A percentile compares a stretch with the other conserved stretches of the same genome.
These are phyloP conservation scores for Chaetothyriales sp. DNA, from an alignment of 2,329 filamentous ascomycete species.

Conservation along the genomic window DNA sequence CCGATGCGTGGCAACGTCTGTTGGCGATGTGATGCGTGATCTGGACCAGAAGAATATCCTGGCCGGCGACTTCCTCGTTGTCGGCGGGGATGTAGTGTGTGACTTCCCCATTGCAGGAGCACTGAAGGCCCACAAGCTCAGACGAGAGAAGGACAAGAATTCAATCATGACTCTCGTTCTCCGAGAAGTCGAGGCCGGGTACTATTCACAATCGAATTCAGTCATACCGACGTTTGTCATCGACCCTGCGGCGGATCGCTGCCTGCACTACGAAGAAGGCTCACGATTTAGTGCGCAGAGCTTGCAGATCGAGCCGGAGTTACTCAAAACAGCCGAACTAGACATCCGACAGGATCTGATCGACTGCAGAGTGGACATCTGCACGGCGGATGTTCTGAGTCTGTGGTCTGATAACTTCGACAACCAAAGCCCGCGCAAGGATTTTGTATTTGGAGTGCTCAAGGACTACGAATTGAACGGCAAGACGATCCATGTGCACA, in stretches of 20 bases:
- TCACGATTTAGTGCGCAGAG: slow-evolving; percentile 21
- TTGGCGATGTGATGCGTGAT: slow-evolving; percentile 89
- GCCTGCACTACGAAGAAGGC: slow-evolving; percentile 90
- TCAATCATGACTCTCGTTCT: slow-evolving; percentile 97
- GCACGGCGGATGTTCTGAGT: slow-evolving; percentile 85
- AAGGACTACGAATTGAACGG: slow-evolving; percentile 96
- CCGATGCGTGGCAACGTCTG: slow-evolving; percentile 70
- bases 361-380: slow-evolving; percentile 92
- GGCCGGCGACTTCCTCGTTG: slow-evolving; percentile 77
- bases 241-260: slow-evolving; percentile 64
- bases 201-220: slow-evolving; percentile 63
- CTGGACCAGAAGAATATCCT: slow-evolving; percentile 76
- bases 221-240: slow-evolving; percentile 75
- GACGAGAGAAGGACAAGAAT: slow-evolving; percentile 73
- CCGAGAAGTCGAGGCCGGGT: slow-evolving; percentile 58
- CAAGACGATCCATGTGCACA: slow-evolving; percentile 87
- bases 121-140: slow-evolving; percentile 63
- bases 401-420: slow-evolving; percentile 97
- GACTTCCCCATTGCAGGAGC: slow-evolving; percentile 75
- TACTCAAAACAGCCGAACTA: slow-evolving; percentile 64
- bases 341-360: slow-evolving; percentile 79
- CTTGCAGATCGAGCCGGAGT: slow-evolving; percentile 60
- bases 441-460: slow-evolving; percentile 81
- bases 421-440: slow-evolving; percentile 75
- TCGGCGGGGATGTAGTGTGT: slow-evolving; percentile 84